Evolutionary conservation across 2,329 filamentous ascomycete genomes (phyloP).

Genomic region (Blumeriella jaapii): DNA sequence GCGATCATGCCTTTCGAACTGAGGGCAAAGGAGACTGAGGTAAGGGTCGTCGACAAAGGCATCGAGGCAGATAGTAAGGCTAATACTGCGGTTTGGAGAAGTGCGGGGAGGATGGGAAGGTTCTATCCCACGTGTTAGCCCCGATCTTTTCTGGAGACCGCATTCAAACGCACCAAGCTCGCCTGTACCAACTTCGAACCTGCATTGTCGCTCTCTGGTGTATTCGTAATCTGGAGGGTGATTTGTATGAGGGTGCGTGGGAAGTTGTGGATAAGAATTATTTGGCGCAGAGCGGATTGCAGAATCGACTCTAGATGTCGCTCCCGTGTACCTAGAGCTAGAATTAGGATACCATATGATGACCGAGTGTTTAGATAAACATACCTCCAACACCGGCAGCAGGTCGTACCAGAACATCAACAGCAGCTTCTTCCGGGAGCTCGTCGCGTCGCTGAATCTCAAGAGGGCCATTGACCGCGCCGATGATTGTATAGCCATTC

Average conservation of each 20-base stretch:
- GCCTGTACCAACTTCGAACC: conserved; percentile 49
- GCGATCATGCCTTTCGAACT: conserved; percentile 35
- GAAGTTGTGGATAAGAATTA: conserved; percentile 64
- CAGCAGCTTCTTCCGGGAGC: conserved; percentile 76
- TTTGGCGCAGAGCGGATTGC: conserved; percentile 58
- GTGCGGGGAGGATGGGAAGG: conserved; percentile 65
- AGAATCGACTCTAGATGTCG: conserved; percentile 72
- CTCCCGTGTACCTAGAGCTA: conserved; percentile 49
- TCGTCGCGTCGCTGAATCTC: conserved; percentile 85
- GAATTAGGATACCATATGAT: too few relatives aligned
- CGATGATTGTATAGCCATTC: conserved; percentile 69
- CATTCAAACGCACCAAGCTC: conserved; percentile 48
- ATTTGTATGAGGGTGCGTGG: conserved; percentile 71
- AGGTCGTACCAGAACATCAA: conserved; percentile 85
- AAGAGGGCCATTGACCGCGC: conserved; percentile 83
- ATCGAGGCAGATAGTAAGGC: conserved; percentile 74
- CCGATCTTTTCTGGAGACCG: too few relatives aligned
- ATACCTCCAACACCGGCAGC: conserved; percentile 70
- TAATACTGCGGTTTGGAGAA: conserved; percentile 69
- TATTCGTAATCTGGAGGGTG: conserved; percentile 62
- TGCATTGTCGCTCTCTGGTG: conserved; percentile 55
- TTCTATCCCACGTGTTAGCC: too few relatives aligned
- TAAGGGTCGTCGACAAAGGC: conserved; percentile 63
- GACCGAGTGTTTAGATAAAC: too few relatives aligned
- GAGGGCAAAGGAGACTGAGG: conserved; percentile 53